Percentiles rank a stretch among this genome's conserved stretches.
Evolutionary conservation across 1,139 yeast species (phyloP).

Genomic region (Saccharomyces hybrid): DNA sequence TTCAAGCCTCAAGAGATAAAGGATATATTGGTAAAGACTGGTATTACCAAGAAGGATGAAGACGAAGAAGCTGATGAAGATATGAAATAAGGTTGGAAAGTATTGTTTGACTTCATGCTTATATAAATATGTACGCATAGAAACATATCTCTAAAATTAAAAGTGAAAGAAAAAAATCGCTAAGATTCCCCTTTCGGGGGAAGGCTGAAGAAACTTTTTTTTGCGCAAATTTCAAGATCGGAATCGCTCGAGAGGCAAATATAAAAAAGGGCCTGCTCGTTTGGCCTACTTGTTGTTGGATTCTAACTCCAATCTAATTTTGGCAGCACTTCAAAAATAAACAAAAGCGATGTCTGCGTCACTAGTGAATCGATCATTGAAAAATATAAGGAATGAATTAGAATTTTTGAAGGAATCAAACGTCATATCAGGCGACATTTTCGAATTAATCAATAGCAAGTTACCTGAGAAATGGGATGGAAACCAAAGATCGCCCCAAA

Average conservation of each 20-base stretch:
- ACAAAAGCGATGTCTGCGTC: neutral
- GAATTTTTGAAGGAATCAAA: conserved; percentile 73
- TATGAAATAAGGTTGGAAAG: conserved; percentile 7
- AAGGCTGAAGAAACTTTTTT: neutral
- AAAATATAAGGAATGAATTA: conserved; percentile 63
- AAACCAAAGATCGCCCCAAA: conserved; percentile 2
- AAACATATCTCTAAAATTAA: neutral
- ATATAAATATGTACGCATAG: conserved; percentile 1
- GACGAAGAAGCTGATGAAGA: conserved; percentile 37
- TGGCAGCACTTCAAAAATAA: neutral
- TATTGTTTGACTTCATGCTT: neutral
- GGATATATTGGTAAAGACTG: conserved; percentile 61
- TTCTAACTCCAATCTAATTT: neutral
- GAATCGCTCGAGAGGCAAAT: neutral
- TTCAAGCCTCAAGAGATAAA: conserved; percentile 80
- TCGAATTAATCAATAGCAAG: conserved; percentile 41
- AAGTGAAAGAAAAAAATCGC: neutral
- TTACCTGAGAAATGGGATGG: conserved; percentile 54
- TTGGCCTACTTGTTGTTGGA: conserved; percentile 34
- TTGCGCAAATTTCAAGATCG: conserved; percentile 4
- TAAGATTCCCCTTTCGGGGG: neutral
- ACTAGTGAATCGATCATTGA: conserved; percentile 61
- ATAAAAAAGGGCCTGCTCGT: conserved; percentile 35
- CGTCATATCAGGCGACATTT: conserved; percentile 57
- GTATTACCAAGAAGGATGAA: conserved; percentile 50